Base-by-base conservation (phyloP, 495 filamentous ascomycete genomes). In the Corynascus novoguineensis region DNA sequence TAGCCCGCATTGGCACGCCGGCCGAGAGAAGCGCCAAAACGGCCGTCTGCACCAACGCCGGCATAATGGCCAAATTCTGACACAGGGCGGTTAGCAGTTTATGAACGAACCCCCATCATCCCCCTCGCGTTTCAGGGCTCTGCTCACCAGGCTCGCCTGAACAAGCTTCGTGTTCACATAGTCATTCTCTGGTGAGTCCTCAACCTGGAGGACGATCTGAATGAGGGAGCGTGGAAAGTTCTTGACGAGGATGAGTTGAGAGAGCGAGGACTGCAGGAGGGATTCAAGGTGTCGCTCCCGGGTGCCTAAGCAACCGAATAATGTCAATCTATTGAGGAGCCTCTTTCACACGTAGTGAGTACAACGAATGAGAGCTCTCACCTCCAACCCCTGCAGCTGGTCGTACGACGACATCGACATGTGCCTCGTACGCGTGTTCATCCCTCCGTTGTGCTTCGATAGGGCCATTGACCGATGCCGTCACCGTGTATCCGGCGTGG, bases 401-500 rank as follows among this genome's bases (percentile, higher is more conserved):
- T 68, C 92, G 85, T 61, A 98, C 83, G 68, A 90, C 85, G 29
- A 97, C 88, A 69, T 97, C 93, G 52, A 98, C 75, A 49, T 84
- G 84, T 24, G 93, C 89, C 73, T 96, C 90, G 71, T 95, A 89
- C 15, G 93, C 86, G 52, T 89, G 82, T 62, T 96, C 86, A 64
- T 96, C 92, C 60, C 88, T 81, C 61, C 90, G 84, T 60, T 82
- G 84, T 19, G 92, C 89, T 71, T 97, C 92, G 61, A 97, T 79
- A n/a, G 93, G 93, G 0, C 89, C 93, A 68, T 92, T 96, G 58
- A 95, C 90, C 12, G 89, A 84, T 51, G 85, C 89, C 46, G 93
- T 81, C 59, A 97, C 80, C 49, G 83, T 85, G 70, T 87, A 95
- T 32, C 88, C 88, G 45, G 86, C 85, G 55, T 81, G 78, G 15